Evolutionary conservation across 176 grass and related monocot species (phyloP).

Genomic region (Oryza nivara): DNA sequence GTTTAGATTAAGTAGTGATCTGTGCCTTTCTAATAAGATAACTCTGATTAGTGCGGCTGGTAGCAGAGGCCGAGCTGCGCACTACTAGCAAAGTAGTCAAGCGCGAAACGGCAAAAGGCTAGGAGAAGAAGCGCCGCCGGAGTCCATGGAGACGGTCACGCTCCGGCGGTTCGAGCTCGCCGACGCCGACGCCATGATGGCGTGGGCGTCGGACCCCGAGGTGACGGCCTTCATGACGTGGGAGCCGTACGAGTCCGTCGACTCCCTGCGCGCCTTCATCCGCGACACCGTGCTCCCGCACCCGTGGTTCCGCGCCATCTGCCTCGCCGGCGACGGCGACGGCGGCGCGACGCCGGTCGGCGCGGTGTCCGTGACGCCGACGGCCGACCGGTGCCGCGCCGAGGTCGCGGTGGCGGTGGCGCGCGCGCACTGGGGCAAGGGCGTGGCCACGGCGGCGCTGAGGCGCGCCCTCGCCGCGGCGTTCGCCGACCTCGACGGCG

Average conservation of each 20-base stretch:
- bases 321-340: conserved; percentile 34
- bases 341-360: conserved; percentile 40
- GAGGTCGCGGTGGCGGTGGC: conserved; percentile 63
- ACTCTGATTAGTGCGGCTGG: background rate
- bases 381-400: conserved; percentile 56
- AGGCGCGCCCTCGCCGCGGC: conserved; percentile 22
- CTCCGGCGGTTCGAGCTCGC: conserved; percentile 66
- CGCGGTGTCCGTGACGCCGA: conserved; percentile 59
- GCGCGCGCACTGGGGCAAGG: conserved; percentile 55
- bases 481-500: conserved; percentile 51
- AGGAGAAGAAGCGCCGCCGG: background rate
- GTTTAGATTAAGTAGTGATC: background rate
- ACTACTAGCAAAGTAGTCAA: background rate
- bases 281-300: conserved; percentile 54
- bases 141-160: conserved; percentile 17
- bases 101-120: background rate
- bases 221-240: conserved; percentile 58
- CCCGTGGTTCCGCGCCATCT: conserved; percentile 72
- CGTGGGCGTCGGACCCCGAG: conserved; percentile 70
- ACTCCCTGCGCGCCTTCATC: conserved; percentile 58
- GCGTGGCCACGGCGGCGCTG: conserved; percentile 61
- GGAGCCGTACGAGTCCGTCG: conserved; percentile 57
- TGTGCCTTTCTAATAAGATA: background rate
- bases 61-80: background rate
- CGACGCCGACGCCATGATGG: conserved; percentile 70